Percentiles rank a stretch among this genome's conserved stretches.
Evolutionary conservation across 345 rosid genomes (phyloP).

Genomic region (Isatis tinctoria): DNA sequence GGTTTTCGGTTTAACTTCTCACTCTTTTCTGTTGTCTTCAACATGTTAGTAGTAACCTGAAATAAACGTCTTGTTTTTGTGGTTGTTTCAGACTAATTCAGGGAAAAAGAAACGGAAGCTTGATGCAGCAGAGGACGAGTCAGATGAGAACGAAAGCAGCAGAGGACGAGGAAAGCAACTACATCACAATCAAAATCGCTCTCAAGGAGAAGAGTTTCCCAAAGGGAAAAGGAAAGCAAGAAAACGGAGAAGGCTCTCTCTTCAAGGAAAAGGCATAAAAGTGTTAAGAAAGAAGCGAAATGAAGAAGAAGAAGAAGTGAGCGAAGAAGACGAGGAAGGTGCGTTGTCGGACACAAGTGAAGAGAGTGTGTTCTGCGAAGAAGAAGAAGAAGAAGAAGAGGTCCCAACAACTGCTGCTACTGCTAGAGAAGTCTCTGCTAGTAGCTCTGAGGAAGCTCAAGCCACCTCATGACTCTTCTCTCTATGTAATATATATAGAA

Average conservation of each 20-base stretch:
- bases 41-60: not conserved
- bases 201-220: conserved; percentile 81
- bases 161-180: conserved; percentile 45
- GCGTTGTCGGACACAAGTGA: conserved; percentile 63
- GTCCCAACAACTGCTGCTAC: not conserved
- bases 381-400: conserved; percentile 34
- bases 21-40: not conserved
- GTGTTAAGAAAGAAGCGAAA: conserved; percentile 58
- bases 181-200: conserved; percentile 32
- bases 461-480: conserved; percentile 22
- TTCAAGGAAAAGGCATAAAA: conserved; percentile 79
- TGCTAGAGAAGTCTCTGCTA: conserved; percentile 36
- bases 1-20: conserved; percentile 35
- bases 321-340: conserved; percentile 41
- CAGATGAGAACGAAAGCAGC: conserved; percentile 60
- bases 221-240: conserved; percentile 93
- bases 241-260: conserved; percentile 68
- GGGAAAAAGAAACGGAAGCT: conserved; percentile 78
- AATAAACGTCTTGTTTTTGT: conserved; percentile 2
- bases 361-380: conserved; percentile 74
- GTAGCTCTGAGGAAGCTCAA: conserved; percentile 63
- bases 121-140: conserved; percentile 74
- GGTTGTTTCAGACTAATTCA: conserved; percentile 61
- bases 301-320: conserved; percentile 35
- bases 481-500: conserved; percentile 18